Evolutionary conservation across 2,329 filamentous ascomycete species (phyloP).

Genomic region (Botryotinia convoluta): DNA sequence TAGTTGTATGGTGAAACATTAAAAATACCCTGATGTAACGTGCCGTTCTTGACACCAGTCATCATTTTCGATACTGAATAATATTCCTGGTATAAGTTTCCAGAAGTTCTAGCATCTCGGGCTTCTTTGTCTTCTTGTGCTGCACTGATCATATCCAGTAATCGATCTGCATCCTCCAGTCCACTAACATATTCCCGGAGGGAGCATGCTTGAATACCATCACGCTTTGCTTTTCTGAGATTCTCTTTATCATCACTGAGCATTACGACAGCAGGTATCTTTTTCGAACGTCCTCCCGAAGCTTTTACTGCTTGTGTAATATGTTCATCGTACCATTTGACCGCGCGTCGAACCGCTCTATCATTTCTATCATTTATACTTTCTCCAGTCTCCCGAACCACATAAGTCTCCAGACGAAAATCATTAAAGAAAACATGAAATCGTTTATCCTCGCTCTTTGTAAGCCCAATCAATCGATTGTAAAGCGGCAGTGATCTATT

Average conservation of each 20-base stretch:
- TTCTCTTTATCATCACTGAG: constrained; percentile 92
- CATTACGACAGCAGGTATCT: constrained; percentile 79
- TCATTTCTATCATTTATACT: constrained; percentile 97
- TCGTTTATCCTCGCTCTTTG: constrained; percentile 93
- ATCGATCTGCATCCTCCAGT: constrained; percentile 76
- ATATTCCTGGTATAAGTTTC: constrained; percentile 84
- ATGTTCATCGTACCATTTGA: constrained; percentile 88
- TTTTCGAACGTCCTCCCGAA: constrained; percentile 48
- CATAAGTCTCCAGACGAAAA: constrained; percentile 88
- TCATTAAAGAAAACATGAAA: constrained; percentile 99
- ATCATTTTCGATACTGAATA: constrained; percentile 87
- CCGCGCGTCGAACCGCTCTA: constrained; percentile 79
- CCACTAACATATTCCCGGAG: constrained; percentile 77
- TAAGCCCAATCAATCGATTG: constrained; percentile 85
- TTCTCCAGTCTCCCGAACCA: constrained; percentile 71
- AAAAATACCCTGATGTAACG: constrained; percentile 91
- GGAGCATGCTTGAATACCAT: constrained; percentile 67
- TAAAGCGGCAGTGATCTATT: constrained; percentile 93
- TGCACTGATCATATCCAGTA: constrained; percentile 92
- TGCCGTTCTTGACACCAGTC: constrained; percentile 85
- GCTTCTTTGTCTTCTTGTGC: constrained; percentile 65
- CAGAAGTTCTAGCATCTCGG: constrained; percentile 60
- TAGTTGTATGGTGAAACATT: constrained; percentile 98
- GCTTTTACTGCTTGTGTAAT: constrained; percentile 61
- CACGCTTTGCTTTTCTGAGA: constrained; percentile 73